Conservation (phyloP, 176 grass and related monocot species). For the Zoysia japonica region DNA sequence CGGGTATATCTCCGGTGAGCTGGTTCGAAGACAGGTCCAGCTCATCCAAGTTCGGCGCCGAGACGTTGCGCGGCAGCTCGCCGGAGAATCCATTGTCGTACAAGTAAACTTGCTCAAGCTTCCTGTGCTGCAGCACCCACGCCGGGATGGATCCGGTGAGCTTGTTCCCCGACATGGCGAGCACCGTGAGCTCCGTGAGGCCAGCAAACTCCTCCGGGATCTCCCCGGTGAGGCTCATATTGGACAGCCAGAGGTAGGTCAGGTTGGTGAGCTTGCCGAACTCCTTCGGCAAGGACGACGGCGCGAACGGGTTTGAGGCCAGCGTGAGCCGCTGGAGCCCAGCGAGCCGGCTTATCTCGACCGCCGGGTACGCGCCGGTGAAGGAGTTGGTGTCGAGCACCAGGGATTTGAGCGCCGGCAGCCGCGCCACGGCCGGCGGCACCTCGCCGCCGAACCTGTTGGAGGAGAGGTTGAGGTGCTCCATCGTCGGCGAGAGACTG, state of each 20-base stretch:
- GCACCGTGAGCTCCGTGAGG: constrained; percentile 26
- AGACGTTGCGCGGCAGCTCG: constrained; percentile 27
- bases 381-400: constrained; percentile 53
- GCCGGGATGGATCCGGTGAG: constrained; percentile 55
- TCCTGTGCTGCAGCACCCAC: constrained; percentile 46
- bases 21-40: constrained; percentile 57
- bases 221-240: constrained; percentile 44
- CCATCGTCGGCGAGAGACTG: constrained; percentile 29
- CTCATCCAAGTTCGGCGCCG: constrained; percentile 26
- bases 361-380: constrained; percentile 53
- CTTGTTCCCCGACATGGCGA: constrained; percentile 32
- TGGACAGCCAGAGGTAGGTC: constrained; percentile 44
- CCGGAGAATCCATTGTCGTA: constrained; percentile 45
- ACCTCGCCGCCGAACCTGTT: constrained; percentile 57
- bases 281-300: constrained; percentile 30
- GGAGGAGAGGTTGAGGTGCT: constrained; percentile 48
- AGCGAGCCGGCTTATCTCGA: constrained; percentile 34
- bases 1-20: constrained; percentile 61
- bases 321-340: constrained; percentile 45
- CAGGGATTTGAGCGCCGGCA: constrained; percentile 41
- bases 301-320: constrained; percentile 44
- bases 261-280: constrained; percentile 50
- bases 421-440: constrained; percentile 43
- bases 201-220: constrained; percentile 44
- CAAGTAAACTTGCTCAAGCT: constrained; percentile 33